Evolutionary conservation across 441 rosid species (phyloP).

Genomic region (Biscutella laevigata): DNA sequence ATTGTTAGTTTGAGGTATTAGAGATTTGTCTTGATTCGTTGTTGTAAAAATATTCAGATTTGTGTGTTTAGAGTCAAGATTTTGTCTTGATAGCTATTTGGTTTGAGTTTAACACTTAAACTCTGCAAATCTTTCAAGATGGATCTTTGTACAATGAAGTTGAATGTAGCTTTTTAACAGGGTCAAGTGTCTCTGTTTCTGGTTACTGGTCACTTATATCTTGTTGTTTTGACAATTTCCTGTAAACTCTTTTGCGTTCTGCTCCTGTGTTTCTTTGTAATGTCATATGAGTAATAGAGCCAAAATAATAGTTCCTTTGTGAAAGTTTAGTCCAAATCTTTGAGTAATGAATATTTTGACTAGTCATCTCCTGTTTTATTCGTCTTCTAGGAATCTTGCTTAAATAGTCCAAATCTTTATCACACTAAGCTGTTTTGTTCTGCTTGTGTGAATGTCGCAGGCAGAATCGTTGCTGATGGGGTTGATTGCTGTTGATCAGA

Average conservation of each 20-base stretch:
- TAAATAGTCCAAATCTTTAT: not conserved
- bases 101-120: not conserved
- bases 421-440: not conserved
- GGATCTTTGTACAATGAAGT: not conserved
- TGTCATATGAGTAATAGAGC: not conserved
- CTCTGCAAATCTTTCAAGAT: not conserved
- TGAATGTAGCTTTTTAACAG: not conserved
- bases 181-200: not conserved
- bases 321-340: not conserved
- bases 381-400: not conserved
- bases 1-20: not conserved
- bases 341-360: too few species aligned
- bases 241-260: not conserved
- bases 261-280: not conserved
- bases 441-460: constrained; percentile 18
- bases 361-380: too few species aligned
- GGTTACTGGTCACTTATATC: not conserved
- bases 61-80: not conserved
- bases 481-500: constrained; percentile 31
- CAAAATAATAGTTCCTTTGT: not conserved
- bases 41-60: not conserved
- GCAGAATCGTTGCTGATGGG: constrained; percentile 31
- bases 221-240: not conserved
- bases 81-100: not conserved
- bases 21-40: not conserved